These are phyloP conservation scores for Daldinia sp. DNA, from an alignment of 2,329 filamentous ascomycete genomes.

Conservation along the genomic window DNA sequence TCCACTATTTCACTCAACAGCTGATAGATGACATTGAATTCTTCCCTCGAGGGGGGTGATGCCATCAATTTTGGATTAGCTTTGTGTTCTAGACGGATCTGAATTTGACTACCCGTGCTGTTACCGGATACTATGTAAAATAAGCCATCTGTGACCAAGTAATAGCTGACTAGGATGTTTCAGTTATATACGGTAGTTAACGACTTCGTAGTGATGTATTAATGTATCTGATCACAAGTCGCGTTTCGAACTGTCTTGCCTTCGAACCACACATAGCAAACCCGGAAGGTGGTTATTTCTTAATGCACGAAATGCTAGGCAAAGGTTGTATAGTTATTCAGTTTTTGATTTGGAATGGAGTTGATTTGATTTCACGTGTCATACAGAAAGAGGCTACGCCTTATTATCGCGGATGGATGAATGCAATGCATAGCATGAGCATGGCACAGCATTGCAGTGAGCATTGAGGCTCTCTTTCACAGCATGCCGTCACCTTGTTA, in stretches of 20 bases:
- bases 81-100: background rate
- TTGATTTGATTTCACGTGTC: constrained; percentile 28
- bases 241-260: constrained; percentile 31
- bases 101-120: constrained; percentile 4
- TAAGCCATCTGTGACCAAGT: constrained; percentile 8
- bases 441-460: constrained; percentile 49
- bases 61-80: constrained; percentile 11
- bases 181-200: background rate
- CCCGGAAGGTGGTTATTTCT: constrained; percentile 18
- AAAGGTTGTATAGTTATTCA: background rate
- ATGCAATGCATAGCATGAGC: constrained; percentile 51
- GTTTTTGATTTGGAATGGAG: constrained; percentile 14
- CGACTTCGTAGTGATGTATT: background rate
- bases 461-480: constrained; percentile 51
- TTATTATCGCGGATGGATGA: constrained; percentile 38
- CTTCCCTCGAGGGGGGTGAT: background rate
- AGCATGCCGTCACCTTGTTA: constrained; percentile 46
- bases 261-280: constrained; percentile 12
- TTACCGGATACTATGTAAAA: constrained; percentile 3
- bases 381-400: constrained; percentile 12
- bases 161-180: constrained; percentile 1
- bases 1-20: constrained; percentile 10
- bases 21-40: constrained; percentile 13
- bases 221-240: constrained; percentile 15
- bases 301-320: constrained; percentile 3